Evolutionary conservation across 805 yeast genomes (phyloP).

Genomic region (Yarrowia deformans): DNA sequence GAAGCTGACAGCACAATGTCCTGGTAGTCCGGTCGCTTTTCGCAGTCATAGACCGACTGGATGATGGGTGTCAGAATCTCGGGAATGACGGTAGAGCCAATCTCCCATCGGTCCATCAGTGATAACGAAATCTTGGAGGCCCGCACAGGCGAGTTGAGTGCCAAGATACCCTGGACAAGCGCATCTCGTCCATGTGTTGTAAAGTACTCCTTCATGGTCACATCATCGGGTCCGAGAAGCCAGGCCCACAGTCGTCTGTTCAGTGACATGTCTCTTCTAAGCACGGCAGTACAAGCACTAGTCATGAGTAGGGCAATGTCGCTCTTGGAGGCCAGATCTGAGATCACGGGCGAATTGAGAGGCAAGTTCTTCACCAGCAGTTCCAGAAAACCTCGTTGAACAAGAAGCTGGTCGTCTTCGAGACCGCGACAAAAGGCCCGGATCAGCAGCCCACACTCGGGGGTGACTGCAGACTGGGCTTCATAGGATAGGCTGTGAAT

Average conservation of each 20-base stretch:
- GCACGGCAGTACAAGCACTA: conserved; percentile 70
- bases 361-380: conserved; percentile 72
- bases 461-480: conserved; percentile 68
- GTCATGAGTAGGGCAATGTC: conserved; percentile 68
- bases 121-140: conserved; percentile 65
- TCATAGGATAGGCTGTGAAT: conserved; percentile 49
- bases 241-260: conserved; percentile 94
- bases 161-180: conserved; percentile 62
- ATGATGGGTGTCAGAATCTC: conserved; percentile 71
- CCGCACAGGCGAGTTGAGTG: conserved; percentile 50
- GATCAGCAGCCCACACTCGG: conserved; percentile 80
- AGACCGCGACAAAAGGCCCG: conserved; percentile 78
- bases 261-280: conserved; percentile 89
- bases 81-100: conserved; percentile 79
- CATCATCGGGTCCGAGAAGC: conserved; percentile 80
- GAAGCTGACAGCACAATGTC: conserved; percentile 66
- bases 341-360: conserved; percentile 65
- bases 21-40: conserved; percentile 45
- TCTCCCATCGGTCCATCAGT: conserved; percentile 93
- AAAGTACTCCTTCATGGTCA: conserved; percentile 64
- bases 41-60: conserved; percentile 53
- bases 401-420: conserved; percentile 68
- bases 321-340: conserved; percentile 55
- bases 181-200: conserved; percentile 60
- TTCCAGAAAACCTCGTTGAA: conserved; percentile 90